phyloP scores from a whole-genome alignment of 148 eudicot species.

The Heliosperma pusillum region DNA sequence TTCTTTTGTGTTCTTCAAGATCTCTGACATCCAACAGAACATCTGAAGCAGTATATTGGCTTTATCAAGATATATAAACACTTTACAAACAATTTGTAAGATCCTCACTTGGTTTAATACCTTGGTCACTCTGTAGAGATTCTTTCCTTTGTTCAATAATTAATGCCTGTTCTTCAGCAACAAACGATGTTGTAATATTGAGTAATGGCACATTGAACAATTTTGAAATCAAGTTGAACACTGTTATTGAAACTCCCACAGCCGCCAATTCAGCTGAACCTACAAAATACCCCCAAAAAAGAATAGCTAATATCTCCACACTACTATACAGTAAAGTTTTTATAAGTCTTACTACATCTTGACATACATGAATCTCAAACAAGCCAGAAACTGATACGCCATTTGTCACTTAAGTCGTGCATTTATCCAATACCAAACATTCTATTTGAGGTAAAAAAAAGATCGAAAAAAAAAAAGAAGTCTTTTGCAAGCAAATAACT shows the following conservation, averaged over 20 bases:
- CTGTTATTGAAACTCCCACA: constrained; percentile 84
- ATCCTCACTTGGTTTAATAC: constrained; percentile 34
- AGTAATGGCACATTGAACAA: constrained; percentile 92
- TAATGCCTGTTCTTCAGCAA: constrained; percentile 89
- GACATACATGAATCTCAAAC: constrained; percentile 13
- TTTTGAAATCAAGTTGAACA: constrained; percentile 84
- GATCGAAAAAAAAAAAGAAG: too few species aligned
- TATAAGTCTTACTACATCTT: neutral
- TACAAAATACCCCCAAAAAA: constrained; percentile 25
- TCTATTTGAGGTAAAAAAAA: neutral
- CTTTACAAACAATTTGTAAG: neutral
- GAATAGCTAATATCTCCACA: neutral
- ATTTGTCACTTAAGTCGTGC: neutral
- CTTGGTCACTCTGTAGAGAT: constrained; percentile 32
- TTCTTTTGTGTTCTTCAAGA: constrained; percentile 33
- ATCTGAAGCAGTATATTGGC: neutral
- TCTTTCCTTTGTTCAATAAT: constrained; percentile 26
- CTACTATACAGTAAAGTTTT: neutral
- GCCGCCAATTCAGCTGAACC: constrained; percentile 94
- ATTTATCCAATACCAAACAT: neutral
- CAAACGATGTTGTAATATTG: constrained; percentile 89
- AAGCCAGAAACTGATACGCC: neutral
- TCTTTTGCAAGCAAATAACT: neutral
- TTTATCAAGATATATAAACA: constrained; percentile 1
- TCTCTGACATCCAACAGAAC: constrained; percentile 19